A percentile compares a stretch with the other conserved stretches of the same genome.
phyloP scores from a whole-genome alignment of 805 yeast genomes.

The Metschnikowia lochheadii region DNA sequence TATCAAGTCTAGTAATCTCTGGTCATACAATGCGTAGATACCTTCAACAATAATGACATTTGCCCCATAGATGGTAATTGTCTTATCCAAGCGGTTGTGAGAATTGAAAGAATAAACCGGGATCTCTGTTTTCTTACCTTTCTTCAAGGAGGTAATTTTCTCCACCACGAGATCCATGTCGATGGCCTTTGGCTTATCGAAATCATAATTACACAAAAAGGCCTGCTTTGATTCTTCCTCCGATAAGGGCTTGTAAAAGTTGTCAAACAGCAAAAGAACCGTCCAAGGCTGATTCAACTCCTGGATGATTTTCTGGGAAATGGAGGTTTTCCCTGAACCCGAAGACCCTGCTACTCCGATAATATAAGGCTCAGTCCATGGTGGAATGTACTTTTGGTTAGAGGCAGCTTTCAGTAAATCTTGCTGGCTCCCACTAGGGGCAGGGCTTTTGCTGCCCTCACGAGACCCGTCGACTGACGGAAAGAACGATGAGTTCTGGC shows the following conservation, averaged over 20 bases:
- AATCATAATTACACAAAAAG: slow-evolving; percentile 68
- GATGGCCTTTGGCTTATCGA: slow-evolving; percentile 81
- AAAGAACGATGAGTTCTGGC: slow-evolving; percentile 24
- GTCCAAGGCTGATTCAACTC: slow-evolving; percentile 91
- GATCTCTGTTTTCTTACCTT: slow-evolving; percentile 49
- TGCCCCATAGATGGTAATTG: slow-evolving; percentile 84
- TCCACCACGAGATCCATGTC: slow-evolving; percentile 71
- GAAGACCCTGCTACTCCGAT: slow-evolving; percentile 77
- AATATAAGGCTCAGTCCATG: slow-evolving; percentile 85
- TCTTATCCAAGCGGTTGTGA: slow-evolving; percentile 64
- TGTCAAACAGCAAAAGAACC: slow-evolving; percentile 81
- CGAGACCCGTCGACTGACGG: slow-evolving; percentile 7
- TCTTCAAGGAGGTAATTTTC: slow-evolving; percentile 61
- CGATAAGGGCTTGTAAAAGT: slow-evolving; percentile 77
- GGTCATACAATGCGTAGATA: slow-evolving; percentile 73
- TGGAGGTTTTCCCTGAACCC: slow-evolving; percentile 90
- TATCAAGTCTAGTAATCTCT: slow-evolving; percentile 66
- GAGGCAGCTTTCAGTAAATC: neutral
- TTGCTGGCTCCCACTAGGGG: neutral
- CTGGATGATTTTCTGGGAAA: slow-evolving; percentile 76
- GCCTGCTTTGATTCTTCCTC: slow-evolving; percentile 61
- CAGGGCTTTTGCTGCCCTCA: neutral
- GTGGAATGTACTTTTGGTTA: slow-evolving; percentile 46
- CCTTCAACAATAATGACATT: slow-evolving; percentile 93
- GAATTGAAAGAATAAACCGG: slow-evolving; percentile 58